A percentile compares a stretch with the other conserved stretches of the same genome.
Conservation (phyloP, 257 asterid genomes). For the Solanum sitiens region DNA sequence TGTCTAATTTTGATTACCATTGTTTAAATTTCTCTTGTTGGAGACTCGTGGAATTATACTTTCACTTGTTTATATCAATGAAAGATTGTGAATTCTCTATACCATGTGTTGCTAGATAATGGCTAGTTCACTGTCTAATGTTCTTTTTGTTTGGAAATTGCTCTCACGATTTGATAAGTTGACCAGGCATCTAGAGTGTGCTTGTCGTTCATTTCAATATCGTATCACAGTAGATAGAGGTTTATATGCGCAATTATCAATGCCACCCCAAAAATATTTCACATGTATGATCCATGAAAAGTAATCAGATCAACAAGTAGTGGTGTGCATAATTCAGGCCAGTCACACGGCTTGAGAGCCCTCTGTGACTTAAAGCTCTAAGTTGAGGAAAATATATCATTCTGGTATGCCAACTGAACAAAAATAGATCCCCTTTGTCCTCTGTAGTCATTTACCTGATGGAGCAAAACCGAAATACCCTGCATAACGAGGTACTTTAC, state of each 20-base stretch:
- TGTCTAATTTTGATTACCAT: constrained; percentile 19
- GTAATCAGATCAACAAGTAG: background rate
- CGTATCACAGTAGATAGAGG: background rate
- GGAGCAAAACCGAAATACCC: background rate
- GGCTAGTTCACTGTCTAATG: background rate
- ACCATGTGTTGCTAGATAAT: background rate
- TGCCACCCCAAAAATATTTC: background rate
- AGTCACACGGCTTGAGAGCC: background rate
- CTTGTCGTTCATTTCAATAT: background rate
- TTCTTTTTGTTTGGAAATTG: background rate
- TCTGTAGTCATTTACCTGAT: background rate
- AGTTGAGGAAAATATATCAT: background rate
- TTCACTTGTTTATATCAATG: background rate
- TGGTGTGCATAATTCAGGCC: background rate
- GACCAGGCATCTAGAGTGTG: background rate
- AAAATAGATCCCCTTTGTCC: background rate
- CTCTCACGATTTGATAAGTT: background rate
- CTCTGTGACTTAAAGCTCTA: background rate
- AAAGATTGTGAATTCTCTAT: background rate
- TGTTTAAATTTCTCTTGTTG: background rate
- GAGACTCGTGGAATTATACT: background rate
- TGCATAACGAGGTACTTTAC: background rate
- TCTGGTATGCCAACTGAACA: background rate
- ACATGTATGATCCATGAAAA: background rate
- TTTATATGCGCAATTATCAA: background rate